Evolutionary conservation across 2,329 filamentous ascomycete species (phyloP).

Genomic region (Penicillium sp.): DNA sequence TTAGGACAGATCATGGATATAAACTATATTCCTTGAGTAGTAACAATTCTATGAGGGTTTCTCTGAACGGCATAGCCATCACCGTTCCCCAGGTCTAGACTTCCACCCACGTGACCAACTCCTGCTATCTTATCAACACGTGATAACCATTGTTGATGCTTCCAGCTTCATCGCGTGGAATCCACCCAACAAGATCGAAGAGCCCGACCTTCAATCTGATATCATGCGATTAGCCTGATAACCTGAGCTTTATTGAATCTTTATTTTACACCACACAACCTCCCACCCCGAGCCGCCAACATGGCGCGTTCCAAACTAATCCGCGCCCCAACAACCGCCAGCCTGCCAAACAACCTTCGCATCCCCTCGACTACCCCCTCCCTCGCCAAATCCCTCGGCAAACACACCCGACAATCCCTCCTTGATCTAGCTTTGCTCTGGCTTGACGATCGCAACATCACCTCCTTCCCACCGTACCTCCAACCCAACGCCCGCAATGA

Average conservation of each 20-base stretch:
- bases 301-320: constrained; percentile 38
- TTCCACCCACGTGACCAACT: neutral
- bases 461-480: constrained; percentile 62
- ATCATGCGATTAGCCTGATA: constrained; percentile 5
- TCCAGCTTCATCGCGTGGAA: constrained; percentile 9
- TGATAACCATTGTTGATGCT: constrained; percentile 14
- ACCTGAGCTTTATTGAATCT: too few species aligned
- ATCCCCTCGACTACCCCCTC: constrained; percentile 66
- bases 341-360: constrained; percentile 70
- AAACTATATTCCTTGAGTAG: too few species aligned
- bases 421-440: constrained; percentile 73
- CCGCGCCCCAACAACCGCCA: constrained; percentile 67
- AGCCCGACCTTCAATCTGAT: neutral
- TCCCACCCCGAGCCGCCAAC: neutral
- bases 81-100: too few species aligned
- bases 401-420: constrained; percentile 71
- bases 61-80: too few species aligned
- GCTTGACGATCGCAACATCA: constrained; percentile 68
- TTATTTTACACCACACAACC: neutral
- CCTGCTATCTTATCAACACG: constrained; percentile 17
- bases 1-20: too few species aligned
- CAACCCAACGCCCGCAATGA: constrained; percentile 50
- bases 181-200: constrained; percentile 1
- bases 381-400: constrained; percentile 66
- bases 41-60: too few species aligned